phyloP scores from a whole-genome alignment of 2,329 filamentous ascomycete species.

The Aspergillus sp. region DNA sequence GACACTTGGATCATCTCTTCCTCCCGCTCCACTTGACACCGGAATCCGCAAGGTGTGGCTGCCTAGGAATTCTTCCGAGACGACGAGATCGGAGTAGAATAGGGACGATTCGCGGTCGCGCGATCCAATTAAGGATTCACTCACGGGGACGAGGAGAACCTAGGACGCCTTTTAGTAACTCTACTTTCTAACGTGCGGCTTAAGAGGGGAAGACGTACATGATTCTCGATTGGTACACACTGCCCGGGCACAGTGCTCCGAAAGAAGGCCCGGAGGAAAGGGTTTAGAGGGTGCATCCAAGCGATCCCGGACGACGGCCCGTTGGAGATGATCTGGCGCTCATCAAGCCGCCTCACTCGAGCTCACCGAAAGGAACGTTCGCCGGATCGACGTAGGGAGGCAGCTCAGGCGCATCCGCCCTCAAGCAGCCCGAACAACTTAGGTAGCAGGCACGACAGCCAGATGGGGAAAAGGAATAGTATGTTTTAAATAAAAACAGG shows the following conservation, averaged over 20 bases:
- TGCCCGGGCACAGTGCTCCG: slow-evolving; percentile 88
- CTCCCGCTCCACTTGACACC: slow-evolving; percentile 47
- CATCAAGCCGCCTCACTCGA: slow-evolving; percentile 38
- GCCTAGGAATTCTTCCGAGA: slow-evolving; percentile 89
- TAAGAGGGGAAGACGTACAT: slow-evolving; percentile 52
- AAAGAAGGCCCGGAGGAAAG: slow-evolving; percentile 98
- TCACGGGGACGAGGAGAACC: slow-evolving; percentile 89
- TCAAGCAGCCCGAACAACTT: slow-evolving; percentile 9
- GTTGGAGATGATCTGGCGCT: slow-evolving; percentile 30
- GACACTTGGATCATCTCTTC: slow-evolving; percentile 62
- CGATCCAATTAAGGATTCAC: slow-evolving; percentile 83
- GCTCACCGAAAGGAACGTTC: slow-evolving; percentile 20
- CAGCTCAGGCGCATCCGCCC: slow-evolving; percentile 32
- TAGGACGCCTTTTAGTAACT: slow-evolving; percentile 26
- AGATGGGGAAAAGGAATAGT: neutral
- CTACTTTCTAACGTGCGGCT: slow-evolving; percentile 9
- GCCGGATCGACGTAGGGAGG: slow-evolving; percentile 31
- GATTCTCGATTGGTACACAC: slow-evolving; percentile 87
- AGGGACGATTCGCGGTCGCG: slow-evolving; percentile 83
- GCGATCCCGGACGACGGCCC: slow-evolving; percentile 45
- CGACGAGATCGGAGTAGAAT: slow-evolving; percentile 75
- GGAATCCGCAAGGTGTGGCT: slow-evolving; percentile 94
- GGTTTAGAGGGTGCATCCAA: slow-evolving; percentile 98
- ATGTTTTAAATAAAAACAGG: neutral
- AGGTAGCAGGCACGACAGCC: slow-evolving; percentile 2